Base-by-base conservation (phyloP, 129 eudicot genomes). In the Arctium minus region DNA sequence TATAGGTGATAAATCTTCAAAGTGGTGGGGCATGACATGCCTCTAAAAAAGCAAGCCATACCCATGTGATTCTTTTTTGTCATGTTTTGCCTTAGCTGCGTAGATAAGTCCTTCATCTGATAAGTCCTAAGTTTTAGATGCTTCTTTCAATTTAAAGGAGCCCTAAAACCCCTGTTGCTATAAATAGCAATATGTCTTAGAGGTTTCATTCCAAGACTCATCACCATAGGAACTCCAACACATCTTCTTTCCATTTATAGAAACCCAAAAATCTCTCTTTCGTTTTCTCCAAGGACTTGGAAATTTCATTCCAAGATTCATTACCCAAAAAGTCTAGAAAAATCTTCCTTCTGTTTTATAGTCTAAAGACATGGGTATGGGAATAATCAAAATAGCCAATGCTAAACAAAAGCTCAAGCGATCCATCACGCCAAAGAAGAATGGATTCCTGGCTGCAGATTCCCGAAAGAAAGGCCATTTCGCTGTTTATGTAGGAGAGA, bases 331-430 rank as follows among this genome's bases (percentile, higher is more conserved):
- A 32, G 2, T 0, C 42, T 39, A 5, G 13, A 5, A 12, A 5
- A 15, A 8, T 53, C 6, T 79, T 13, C 46, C 27, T 77, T 80
- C 27, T 12, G 36, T 22, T 17, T 53, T 72, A 31, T 56, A 15
- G 31, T 48, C 40, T 29, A 11, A 35, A 79, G 6, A 79, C n/a
- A 88, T 87, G 92, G 88, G 91, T 67, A 83, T 83, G 78, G 77
- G 84, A 48, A 81, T 77, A 18, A 76, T 18, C 40, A 88, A 50
- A 53, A 92, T 88, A 65, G 86, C 84, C 22, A 87, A 90, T 70
- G 97, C 89, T 2, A 88, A 82, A 83, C 87, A 87, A 79, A 92
- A 90, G 86, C 91, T 92, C 31, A 83, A 76, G 65, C 68, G 92
- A 69, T 87, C 89, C 10, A 60, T 92, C 46, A 89, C 93, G 2